A percentile compares a stretch with the other conserved stretches of the same genome.
Evolutionary conservation across 2,329 filamentous ascomycete genomes (phyloP).

Genomic region (Paecilomyces dactylethromorphus): DNA sequence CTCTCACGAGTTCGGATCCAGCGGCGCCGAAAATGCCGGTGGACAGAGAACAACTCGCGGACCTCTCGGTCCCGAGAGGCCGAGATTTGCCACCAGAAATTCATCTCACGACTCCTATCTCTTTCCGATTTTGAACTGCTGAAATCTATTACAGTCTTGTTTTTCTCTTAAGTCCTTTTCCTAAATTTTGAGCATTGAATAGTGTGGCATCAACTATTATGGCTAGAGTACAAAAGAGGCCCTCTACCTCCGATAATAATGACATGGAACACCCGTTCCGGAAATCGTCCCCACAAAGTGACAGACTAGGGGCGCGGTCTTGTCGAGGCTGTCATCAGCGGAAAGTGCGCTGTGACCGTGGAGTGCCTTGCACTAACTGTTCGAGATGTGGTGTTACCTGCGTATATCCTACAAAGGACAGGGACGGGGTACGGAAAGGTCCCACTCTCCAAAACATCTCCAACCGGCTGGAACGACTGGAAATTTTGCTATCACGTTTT

Average conservation of each 20-base stretch:
- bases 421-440: slow-evolving; percentile 7
- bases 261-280: neutral
- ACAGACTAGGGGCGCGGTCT: slow-evolving; percentile 7
- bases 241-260: neutral
- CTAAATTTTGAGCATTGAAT: neutral
- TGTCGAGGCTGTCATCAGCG: slow-evolving; percentile 18
- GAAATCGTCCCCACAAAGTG: neutral
- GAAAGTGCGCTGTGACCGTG: slow-evolving; percentile 21
- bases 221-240: neutral
- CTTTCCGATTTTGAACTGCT: too few species aligned
- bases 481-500: slow-evolving; percentile 6
- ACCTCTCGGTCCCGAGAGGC: neutral
- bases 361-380: slow-evolving; percentile 19
- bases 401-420: slow-evolving; percentile 10
- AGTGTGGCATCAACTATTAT: neutral
- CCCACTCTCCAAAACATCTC: slow-evolving; percentile 11
- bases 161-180: neutral
- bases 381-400: slow-evolving; percentile 7
- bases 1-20: neutral
- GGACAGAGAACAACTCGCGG: too few species aligned
- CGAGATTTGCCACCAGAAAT: neutral
- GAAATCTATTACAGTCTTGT: too few species aligned
- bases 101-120: too few species aligned
- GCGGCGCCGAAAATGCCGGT: neutral
- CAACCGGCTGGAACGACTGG: slow-evolving; percentile 6